Evolutionary conservation across 176 grass and related monocot species (phyloP).

Genomic region (Cymbopogon citratus): DNA sequence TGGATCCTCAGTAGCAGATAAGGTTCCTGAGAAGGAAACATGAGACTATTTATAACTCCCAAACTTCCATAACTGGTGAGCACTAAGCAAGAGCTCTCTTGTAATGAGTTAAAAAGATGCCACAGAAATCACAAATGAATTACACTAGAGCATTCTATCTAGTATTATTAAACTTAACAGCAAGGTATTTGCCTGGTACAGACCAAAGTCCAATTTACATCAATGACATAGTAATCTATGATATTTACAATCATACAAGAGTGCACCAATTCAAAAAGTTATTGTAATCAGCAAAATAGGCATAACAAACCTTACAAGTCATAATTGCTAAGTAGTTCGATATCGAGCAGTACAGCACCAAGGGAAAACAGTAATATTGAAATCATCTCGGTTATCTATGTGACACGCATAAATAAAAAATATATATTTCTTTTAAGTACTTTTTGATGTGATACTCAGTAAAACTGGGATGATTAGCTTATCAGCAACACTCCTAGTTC

Average conservation of each 20-base stretch:
- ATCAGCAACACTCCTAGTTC: not conserved
- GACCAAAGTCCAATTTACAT: not conserved
- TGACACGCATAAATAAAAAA: not conserved
- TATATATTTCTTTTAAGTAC: not conserved
- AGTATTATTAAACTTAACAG: not conserved
- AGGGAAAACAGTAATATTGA: not conserved
- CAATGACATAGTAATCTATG: not conserved
- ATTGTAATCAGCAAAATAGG: not conserved
- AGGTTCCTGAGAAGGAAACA: conserved; percentile 32
- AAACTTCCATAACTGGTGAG: not conserved
- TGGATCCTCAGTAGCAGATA: conserved; percentile 34
- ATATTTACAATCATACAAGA: not conserved
- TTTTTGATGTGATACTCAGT: not conserved
- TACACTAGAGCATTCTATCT: not conserved
- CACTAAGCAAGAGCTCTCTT: not conserved
- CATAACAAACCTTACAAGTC: not conserved
- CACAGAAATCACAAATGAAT: not conserved
- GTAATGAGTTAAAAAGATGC: not conserved
- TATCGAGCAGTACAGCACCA: not conserved
- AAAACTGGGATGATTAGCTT: not conserved
- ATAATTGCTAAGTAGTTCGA: not conserved
- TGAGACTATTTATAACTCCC: not conserved
- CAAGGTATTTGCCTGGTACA: not conserved
- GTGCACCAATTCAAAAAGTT: not conserved
- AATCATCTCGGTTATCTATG: not conserved